Percentiles rank a stretch among this genome's conserved stretches.
phyloP scores from a whole-genome alignment of 305 asterid species.

The Solanum hybrid region DNA sequence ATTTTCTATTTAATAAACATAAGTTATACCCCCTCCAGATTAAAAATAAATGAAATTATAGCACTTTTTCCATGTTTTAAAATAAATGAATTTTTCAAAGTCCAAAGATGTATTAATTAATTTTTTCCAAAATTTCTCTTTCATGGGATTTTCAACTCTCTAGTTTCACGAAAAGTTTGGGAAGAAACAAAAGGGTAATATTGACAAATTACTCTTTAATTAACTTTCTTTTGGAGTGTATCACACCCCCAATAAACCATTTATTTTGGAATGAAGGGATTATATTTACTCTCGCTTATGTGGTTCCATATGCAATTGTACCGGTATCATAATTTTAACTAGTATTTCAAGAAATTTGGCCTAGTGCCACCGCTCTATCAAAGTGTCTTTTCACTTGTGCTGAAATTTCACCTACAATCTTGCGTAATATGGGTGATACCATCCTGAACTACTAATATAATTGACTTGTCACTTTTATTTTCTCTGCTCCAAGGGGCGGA shows the following conservation, averaged over 20 bases:
- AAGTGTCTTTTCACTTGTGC: background rate
- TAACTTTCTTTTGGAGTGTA: background rate
- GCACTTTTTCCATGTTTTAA: background rate
- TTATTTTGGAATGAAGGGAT: background rate
- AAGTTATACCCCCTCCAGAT: background rate
- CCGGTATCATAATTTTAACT: background rate
- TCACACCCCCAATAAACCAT: background rate
- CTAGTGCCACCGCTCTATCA: background rate
- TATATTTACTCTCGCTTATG: background rate
- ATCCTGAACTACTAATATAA: background rate
- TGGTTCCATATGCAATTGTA: background rate
- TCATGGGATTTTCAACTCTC: background rate
- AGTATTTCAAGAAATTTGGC: background rate
- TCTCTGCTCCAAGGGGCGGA: background rate
- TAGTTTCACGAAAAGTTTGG: background rate
- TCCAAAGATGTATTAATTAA: background rate
- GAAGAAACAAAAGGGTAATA: background rate
- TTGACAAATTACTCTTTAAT: background rate
- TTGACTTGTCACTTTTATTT: background rate
- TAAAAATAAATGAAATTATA: background rate
- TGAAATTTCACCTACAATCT: background rate
- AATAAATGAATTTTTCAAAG: background rate
- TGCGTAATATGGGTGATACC: background rate
- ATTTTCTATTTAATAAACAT: background rate
- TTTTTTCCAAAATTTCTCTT: background rate